A percentile compares a stretch with the other conserved stretches of the same genome.
Conservation (phyloP, 768 basidiomycete genomes). For the Tricholoma sp. region DNA sequence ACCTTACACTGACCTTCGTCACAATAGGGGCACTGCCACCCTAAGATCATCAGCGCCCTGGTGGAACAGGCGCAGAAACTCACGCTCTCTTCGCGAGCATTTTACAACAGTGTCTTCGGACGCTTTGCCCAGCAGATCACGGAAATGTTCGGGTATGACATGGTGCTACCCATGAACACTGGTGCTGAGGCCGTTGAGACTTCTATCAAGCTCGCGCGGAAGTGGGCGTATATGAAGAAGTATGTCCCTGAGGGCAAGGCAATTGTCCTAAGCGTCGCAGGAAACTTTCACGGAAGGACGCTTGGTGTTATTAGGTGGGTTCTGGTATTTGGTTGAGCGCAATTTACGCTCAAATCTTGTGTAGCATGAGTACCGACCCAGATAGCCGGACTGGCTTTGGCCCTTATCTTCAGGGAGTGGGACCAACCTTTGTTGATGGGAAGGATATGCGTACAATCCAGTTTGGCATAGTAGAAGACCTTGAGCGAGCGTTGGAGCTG, state of each 20-base stretch:
- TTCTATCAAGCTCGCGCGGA: conserved; percentile 89
- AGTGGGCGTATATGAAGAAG: conserved; percentile 95
- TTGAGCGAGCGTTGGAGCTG: conserved; percentile 74
- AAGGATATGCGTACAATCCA: conserved; percentile 58
- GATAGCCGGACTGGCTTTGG: conserved; percentile 86
- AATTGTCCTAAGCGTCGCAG: conserved; percentile 76
- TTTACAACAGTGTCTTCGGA: conserved; percentile 91
- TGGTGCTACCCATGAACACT: conserved; percentile 98
- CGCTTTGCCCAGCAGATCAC: conserved; percentile 85
- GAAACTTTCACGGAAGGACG: conserved; percentile 96
- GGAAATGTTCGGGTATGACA: conserved; percentile 84
- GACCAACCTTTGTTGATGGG: conserved; percentile 65
- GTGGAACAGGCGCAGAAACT: conserved; percentile 82
- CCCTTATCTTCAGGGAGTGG: conserved; percentile 82
- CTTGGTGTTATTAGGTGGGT: conserved; percentile 76
- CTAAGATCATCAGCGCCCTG: conserved; percentile 76
- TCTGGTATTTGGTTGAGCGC: background rate
- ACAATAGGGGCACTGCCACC: conserved; percentile 83
- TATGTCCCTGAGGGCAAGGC: conserved; percentile 78
- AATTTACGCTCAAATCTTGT: conserved; percentile 10
- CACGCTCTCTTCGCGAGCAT: conserved; percentile 92
- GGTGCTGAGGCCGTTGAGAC: conserved; percentile 99
- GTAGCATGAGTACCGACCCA: conserved; percentile 91
- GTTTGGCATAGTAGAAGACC: conserved; percentile 77
- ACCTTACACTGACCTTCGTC: conserved; percentile 3